Conservation (phyloP, 129 eudicot genomes). For the Kitagawia praeruptora region DNA sequence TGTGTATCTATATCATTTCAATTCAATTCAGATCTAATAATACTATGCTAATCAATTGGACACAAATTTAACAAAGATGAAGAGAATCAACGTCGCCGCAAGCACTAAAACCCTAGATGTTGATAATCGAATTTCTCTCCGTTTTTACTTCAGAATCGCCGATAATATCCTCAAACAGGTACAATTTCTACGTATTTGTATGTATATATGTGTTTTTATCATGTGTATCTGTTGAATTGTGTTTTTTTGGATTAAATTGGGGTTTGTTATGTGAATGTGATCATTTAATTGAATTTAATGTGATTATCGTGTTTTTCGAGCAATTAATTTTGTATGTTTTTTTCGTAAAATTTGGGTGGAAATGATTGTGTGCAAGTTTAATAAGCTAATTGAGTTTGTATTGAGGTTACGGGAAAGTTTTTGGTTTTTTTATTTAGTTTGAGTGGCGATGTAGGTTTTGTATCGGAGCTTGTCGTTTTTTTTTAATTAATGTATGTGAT, state of each 20-base stretch:
- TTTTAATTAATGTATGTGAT: background rate
- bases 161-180: constrained; percentile 89
- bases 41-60: background rate
- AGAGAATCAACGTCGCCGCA: constrained; percentile 55
- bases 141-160: constrained; percentile 71
- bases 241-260: background rate
- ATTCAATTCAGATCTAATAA: background rate
- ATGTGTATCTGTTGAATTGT: background rate
- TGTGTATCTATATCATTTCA: background rate
- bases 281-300: background rate
- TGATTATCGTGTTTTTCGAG: background rate
- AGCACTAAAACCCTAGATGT: constrained; percentile 55
- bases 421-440: background rate
- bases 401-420: background rate
- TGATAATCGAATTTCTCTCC: constrained; percentile 71
- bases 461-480: background rate
- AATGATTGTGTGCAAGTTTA: background rate
- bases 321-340: background rate
- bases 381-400: background rate
- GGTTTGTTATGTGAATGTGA: background rate
- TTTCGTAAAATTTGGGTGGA: background rate
- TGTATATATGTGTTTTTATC: background rate
- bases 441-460: background rate
- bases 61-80: constrained; percentile 18
- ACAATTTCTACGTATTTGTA: background rate